Evolutionary conservation across 345 rosid genomes (phyloP).

Genomic region (Euphorbia pulcherrima): DNA sequence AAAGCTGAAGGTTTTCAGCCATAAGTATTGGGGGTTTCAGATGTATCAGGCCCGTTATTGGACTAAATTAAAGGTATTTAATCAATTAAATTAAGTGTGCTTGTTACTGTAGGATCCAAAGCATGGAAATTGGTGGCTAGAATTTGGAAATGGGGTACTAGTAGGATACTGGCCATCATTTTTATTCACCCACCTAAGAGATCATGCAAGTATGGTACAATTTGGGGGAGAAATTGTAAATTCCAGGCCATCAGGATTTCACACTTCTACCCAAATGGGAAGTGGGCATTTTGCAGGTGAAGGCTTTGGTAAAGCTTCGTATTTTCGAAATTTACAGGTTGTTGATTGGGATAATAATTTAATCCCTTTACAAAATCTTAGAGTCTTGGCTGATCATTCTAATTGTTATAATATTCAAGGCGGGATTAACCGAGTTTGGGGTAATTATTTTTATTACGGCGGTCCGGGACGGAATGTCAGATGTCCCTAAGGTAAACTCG

Average conservation of each 20-base stretch:
- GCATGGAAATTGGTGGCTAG: constrained; percentile 99
- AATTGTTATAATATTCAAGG: constrained; percentile 87
- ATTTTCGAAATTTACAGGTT: constrained; percentile 76
- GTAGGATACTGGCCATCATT: constrained; percentile 95
- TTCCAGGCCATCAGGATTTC: constrained; percentile 60
- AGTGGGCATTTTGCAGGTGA: constrained; percentile 95
- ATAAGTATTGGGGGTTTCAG: too few relatives aligned
- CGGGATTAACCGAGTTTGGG: constrained; percentile 81
- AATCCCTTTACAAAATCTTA: constrained; percentile 58
- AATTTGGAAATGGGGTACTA: constrained; percentile 81
- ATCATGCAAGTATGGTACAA: constrained; percentile 90
- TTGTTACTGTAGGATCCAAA: constrained; percentile 71
- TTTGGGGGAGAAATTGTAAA: constrained; percentile 95
- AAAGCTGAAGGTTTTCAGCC: too few relatives aligned
- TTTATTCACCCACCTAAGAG: constrained; percentile 70
- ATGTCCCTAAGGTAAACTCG: constrained; percentile 54
- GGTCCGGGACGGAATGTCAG: constrained; percentile 88
- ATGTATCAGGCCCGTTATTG: too few relatives aligned
- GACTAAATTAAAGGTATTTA: too few relatives aligned
- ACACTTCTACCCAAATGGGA: constrained; percentile 92
- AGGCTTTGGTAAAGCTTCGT: constrained; percentile 88
- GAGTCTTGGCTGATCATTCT: constrained; percentile 78
- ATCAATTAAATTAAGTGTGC: not conserved
- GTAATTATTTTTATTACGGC: constrained; percentile 87
- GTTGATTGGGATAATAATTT: constrained; percentile 96